Evolutionary conservation across 441 rosid species (phyloP), one percentile per base, ranked within the genome.

Genomic region (Pelargonium cotyledonis): DNA sequence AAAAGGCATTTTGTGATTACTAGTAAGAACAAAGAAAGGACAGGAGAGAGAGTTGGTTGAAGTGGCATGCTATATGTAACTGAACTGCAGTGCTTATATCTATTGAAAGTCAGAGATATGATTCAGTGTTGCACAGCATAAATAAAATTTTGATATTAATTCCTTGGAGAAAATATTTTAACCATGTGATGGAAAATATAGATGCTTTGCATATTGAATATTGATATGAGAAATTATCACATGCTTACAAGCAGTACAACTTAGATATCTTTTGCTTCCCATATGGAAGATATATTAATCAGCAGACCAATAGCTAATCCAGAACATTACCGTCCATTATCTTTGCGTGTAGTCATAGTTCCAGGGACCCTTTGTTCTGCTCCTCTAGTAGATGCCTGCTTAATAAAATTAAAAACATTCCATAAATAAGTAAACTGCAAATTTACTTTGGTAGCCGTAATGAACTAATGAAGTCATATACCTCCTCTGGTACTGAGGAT

Each of bases 251-350:
- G 55, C 55, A 71, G 38, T 23, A 67, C 6, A 67, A 53, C 63
- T 43, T 18, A 11, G 23, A 69, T 51, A 12, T 12, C 51, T 31
- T 31, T 31, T 31, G 35, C 35, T 31, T 31, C 35, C 35, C 49
- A 8, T 41, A 60, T 53, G 26, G 41, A n/a, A 58, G 31, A 46
- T 21, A 70, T 40, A 65, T 66, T 66, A 49, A 62, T 69, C 74
- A 75, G 73, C 23, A 29, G 14, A 68, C 26, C 69, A 66, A 49
- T 38, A 23, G 65, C 6, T 51, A 66, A 67, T 16, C 16, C 31
- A 68, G 65, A 77, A 72, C 44, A 70, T 80, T 86, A 94, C 99
- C 96, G 84, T 79, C 81, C 83, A 70, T 81, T 87, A 74, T 82
- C 92, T 76, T 79, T 90, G 26, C 69, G 80, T 14, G 80, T 78